Evolutionary conservation across 768 basidiomycete genomes (phyloP), one percentile per base, ranked within the genome.

Genomic region (Boletus barrowsii): DNA sequence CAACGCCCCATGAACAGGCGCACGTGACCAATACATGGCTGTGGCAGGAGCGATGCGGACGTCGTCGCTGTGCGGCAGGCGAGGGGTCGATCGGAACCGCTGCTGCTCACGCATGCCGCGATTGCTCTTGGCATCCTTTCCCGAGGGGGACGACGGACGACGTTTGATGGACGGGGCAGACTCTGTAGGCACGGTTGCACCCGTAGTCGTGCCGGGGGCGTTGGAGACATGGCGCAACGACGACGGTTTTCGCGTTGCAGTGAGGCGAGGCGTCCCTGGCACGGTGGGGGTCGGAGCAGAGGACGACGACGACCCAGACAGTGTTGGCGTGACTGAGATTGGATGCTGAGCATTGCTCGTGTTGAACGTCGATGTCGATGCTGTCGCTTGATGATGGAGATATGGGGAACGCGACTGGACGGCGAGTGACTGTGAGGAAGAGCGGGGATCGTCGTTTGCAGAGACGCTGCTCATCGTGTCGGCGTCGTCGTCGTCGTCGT

Each of bases 21-120:
- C 91, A 49, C 79, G 79, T 65, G 87, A 88, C 91, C 91, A 93
- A 68, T 93, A 86, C 86, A 92, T 90, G 36, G 79, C 74, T 1
- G 90, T 89, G 47, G 87, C 81, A 1, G 91, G 84, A 0, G 82
- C 84, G 33, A 74, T 73, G 47, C 80, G 76, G 6, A 75, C 81
- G 40, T 87, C 78, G 63, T 80, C 79, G 48, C 77, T 80, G 59
- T 87, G 79, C 1, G 86, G 84, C 11, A 90, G 66, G 20, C 79
- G 79, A 2, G 88, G 88, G 6, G 70, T 80, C 18, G 70, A 69
- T 13, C 80, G 75, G n/a, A 72, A 60, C 37, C 73, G 76, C 29
- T 65, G 76, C 29, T 65, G 75, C 53, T 72, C 61, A 15, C 70
- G 62, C 0, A 18, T 8, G 30, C 0, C 10, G 18, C 62, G 64